These are phyloP conservation scores for Hypoxylon sp. DNA, from an alignment of 2,329 filamentous ascomycete species.

Conservation along the genomic window DNA sequence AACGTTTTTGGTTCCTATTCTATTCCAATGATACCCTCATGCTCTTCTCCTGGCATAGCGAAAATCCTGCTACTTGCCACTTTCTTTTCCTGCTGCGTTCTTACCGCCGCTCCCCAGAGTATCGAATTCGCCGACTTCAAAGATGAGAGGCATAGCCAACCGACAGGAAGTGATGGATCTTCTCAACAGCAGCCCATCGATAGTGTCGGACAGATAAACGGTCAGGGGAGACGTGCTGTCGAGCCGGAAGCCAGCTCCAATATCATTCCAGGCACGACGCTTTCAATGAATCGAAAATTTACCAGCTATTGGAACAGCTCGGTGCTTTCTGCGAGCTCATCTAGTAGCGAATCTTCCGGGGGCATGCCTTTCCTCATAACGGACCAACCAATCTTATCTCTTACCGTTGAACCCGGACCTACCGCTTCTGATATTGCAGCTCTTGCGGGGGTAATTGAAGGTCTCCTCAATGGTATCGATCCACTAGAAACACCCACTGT, in stretches of 20 bases:
- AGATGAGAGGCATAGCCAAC: slow-evolving; percentile 19
- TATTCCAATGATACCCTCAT: slow-evolving; percentile 37
- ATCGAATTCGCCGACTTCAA: slow-evolving; percentile 15
- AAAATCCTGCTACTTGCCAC: slow-evolving; percentile 38
- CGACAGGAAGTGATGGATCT: slow-evolving; percentile 5
- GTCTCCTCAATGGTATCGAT: slow-evolving; percentile 35
- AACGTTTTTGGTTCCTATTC: slow-evolving; percentile 36
- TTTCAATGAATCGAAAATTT: slow-evolving; percentile 35
- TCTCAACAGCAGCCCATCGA: not conserved
- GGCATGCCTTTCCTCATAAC: slow-evolving; percentile 40
- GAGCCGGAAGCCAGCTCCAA: too few relatives aligned
- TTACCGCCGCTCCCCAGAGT: slow-evolving; percentile 31
- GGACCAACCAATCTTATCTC: slow-evolving; percentile 23
- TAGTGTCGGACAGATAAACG: not conserved
- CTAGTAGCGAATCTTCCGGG: slow-evolving; percentile 25
- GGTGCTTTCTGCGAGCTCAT: slow-evolving; percentile 24
- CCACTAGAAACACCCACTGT: slow-evolving; percentile 39
- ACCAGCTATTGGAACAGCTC: slow-evolving; percentile 35
- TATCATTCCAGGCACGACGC: slow-evolving; percentile 36
- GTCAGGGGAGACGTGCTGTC: slow-evolving; percentile 35
- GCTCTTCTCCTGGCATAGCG: slow-evolving; percentile 33
- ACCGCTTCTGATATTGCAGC: slow-evolving; percentile 31
- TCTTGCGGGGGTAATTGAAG: slow-evolving; percentile 36
- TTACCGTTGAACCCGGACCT: slow-evolving; percentile 36
- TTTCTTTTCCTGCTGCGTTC: slow-evolving; percentile 38